Percentiles rank a stretch among this genome's conserved stretches.
Evolutionary conservation across 2,329 filamentous ascomycete genomes (phyloP).

Genomic region (Thermothelomyces thermophilus): DNA sequence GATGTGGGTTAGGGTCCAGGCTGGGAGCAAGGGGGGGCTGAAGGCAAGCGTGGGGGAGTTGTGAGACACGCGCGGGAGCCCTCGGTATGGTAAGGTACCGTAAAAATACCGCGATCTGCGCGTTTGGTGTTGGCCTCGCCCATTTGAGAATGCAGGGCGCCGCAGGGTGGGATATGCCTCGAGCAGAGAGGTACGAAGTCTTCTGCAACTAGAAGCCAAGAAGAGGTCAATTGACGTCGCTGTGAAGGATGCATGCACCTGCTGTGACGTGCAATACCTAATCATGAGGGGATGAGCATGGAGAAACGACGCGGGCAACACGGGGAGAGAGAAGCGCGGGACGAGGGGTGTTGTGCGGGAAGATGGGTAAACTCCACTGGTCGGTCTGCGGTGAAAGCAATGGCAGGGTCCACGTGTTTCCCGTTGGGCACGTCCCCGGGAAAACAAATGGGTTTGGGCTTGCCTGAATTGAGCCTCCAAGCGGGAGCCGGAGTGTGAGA

Average conservation of each 20-base stretch:
- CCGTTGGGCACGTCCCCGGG: slow-evolving; percentile 1
- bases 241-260: no score
- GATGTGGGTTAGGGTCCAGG: slow-evolving; percentile 4
- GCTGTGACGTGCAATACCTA: no score
- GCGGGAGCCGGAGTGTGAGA: no score
- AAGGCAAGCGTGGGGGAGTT: slow-evolving; percentile 7
- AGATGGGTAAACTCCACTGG: slow-evolving; percentile 10
- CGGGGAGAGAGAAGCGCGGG: neutral
- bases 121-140: neutral
- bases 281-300: neutral
- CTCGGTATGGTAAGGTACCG: neutral
- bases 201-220: no score
- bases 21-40: neutral
- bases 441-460: slow-evolving; percentile 9
- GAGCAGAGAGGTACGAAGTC: no score
- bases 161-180: no score
- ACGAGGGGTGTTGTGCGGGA: neutral
- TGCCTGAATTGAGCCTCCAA: slow-evolving; percentile 11
- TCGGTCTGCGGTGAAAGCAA: slow-evolving; percentile 14
- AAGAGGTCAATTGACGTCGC: no score
- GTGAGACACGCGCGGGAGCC: neutral
- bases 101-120: slow-evolving; percentile 1
- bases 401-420: slow-evolving; percentile 17
- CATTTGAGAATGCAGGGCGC: neutral
- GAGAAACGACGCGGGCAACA: neutral